These are phyloP conservation scores for Zasmidium cellare DNA, from an alignment of 2,329 filamentous ascomycete genomes.

Conservation along the genomic window DNA sequence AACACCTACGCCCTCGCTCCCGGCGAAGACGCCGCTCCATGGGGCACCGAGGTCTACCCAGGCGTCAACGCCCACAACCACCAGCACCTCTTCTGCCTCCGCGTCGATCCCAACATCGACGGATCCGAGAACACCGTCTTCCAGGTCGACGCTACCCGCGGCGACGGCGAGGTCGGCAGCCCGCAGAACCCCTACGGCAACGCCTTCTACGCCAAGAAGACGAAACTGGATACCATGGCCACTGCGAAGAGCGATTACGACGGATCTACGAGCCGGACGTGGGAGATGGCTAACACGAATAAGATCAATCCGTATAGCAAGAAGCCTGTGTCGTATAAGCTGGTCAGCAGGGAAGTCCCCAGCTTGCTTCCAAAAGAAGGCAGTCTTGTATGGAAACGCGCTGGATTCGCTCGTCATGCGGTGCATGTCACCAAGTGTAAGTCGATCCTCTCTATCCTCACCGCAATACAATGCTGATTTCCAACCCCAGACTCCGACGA, in stretches of 20 bases:
- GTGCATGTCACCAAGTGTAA: constrained; percentile 88
- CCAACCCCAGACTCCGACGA: constrained; percentile 66
- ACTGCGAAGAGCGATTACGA: constrained; percentile 78
- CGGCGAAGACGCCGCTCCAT: constrained; percentile 78
- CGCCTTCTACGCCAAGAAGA: constrained; percentile 83
- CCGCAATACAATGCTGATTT: constrained; percentile 1
- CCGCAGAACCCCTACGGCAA: constrained; percentile 86
- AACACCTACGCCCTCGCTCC: constrained; percentile 85
- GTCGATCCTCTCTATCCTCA: constrained; percentile 30
- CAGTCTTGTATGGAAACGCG: constrained; percentile 83
- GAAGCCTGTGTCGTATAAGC: constrained; percentile 83
- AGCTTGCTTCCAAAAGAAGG: constrained; percentile 76
- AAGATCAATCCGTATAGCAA: constrained; percentile 83
- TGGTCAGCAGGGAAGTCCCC: constrained; percentile 83
- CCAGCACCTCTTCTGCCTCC: constrained; percentile 90
- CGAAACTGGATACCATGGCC: constrained; percentile 69
- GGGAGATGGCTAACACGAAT: constrained; percentile 86
- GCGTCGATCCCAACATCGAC: constrained; percentile 84
- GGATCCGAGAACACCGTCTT: constrained; percentile 82
- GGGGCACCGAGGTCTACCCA: constrained; percentile 89
- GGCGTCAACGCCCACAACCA: constrained; percentile 95
- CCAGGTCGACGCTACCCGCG: constrained; percentile 72
- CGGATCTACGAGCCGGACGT: constrained; percentile 74
- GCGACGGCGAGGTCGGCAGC: constrained; percentile 74
- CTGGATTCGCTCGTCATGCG: constrained; percentile 82